phyloP scores from a whole-genome alignment of 192 early-diverging fungal genomes.

The Mortierella claussenii region DNA sequence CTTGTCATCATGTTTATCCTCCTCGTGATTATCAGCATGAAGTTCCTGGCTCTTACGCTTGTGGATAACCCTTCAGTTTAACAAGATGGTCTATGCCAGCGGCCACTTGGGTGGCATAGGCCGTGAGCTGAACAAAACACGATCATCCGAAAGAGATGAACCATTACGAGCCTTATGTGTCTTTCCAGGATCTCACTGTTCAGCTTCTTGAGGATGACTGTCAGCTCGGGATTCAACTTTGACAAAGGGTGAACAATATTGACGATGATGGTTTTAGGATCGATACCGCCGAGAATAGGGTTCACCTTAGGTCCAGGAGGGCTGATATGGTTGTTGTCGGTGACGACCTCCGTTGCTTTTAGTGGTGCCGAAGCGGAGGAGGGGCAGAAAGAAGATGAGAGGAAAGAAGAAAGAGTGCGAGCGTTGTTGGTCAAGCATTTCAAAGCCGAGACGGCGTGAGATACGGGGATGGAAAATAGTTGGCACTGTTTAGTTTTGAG shows the following conservation, averaged over 20 bases:
- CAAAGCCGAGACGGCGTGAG: too few species aligned
- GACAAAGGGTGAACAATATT: constrained; percentile 18
- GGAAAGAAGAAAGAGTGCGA: not conserved
- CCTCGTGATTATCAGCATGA: not conserved
- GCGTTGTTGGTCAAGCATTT: too few species aligned
- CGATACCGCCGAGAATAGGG: constrained; percentile 15
- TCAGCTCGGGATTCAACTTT: constrained; percentile 7
- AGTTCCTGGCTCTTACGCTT: too few species aligned
- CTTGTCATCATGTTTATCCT: not conserved
- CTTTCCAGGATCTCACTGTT: not conserved
- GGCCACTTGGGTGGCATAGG: constrained; percentile 26
- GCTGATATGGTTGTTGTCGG: too few species aligned
- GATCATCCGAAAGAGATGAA: too few species aligned
- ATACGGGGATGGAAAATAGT: not conserved
- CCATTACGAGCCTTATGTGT: not conserved
- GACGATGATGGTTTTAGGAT: not conserved
- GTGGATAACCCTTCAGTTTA: constrained; percentile 20
- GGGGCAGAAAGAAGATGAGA: not conserved
- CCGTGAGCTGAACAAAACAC: constrained; percentile 16
- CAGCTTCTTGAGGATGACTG: not conserved
- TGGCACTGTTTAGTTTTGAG: not conserved
- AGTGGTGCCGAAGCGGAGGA: not conserved
- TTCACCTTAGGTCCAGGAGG: not conserved
- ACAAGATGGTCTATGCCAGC: constrained; percentile 37
- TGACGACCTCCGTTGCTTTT: not conserved